phyloP scores from a whole-genome alignment of 208 protist genomes.

The Crithidia brevicula region DNA sequence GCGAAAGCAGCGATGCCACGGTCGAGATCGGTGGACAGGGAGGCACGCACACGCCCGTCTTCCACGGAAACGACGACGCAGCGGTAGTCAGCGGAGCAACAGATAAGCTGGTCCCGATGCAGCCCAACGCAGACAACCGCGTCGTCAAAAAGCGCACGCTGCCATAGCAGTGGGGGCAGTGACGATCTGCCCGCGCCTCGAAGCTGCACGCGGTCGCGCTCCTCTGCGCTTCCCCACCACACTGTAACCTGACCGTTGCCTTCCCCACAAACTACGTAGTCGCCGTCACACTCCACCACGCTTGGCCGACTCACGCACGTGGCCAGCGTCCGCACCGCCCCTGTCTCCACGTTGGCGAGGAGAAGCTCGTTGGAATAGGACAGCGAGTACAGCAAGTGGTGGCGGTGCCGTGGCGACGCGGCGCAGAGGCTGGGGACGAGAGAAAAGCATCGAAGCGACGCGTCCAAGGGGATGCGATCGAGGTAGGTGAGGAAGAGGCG shows the following conservation, averaged over 20 bases:
- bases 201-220: neutral
- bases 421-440: slow-evolving; percentile 56
- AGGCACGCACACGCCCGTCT: slow-evolving; percentile 44
- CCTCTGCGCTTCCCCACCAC: slow-evolving; percentile 56
- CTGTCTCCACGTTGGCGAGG: slow-evolving; percentile 57
- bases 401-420: slow-evolving; percentile 17
- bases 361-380: slow-evolving; percentile 89
- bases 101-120: slow-evolving; percentile 55
- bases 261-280: slow-evolving; percentile 81
- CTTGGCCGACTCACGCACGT: slow-evolving; percentile 69
- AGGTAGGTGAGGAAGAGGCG: slow-evolving; percentile 82
- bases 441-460: slow-evolving; percentile 77
- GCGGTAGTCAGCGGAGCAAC: slow-evolving; percentile 64
- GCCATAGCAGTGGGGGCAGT: slow-evolving; percentile 52
- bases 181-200: neutral
- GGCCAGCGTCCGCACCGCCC: slow-evolving; percentile 51
- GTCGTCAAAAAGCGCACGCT: slow-evolving; percentile 48
- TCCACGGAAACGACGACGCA: slow-evolving; percentile 54
- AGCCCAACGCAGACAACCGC: slow-evolving; percentile 51
- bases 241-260: slow-evolving; percentile 69
- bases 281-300: slow-evolving; percentile 64
- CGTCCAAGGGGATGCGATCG: slow-evolving; percentile 62
- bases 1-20: slow-evolving; percentile 17
- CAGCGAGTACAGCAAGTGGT: slow-evolving; percentile 72
- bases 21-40: slow-evolving; percentile 23